These are phyloP conservation scores for Strigomonas galati DNA, from an alignment of 208 protist species.

Conservation along the genomic window DNA sequence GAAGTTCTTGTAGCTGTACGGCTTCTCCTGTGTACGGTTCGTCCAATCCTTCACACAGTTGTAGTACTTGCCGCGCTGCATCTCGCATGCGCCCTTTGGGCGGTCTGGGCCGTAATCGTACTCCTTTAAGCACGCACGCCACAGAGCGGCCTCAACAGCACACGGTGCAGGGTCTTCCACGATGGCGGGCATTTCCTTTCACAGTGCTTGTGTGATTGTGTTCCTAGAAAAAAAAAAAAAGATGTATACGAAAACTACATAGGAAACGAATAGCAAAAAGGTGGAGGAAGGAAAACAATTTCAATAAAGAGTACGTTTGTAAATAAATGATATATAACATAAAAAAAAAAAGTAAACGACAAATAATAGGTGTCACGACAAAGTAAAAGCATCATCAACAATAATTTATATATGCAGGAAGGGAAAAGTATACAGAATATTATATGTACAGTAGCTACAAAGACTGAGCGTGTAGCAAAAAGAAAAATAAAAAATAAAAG, in stretches of 20 bases:
- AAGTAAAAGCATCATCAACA: neutral
- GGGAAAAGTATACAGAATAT: too few species aligned
- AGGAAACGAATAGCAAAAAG: neutral
- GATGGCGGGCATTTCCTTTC: too few species aligned
- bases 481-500: slow-evolving; percentile 15
- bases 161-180: slow-evolving; percentile 32
- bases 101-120: slow-evolving; percentile 83
- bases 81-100: slow-evolving; percentile 64
- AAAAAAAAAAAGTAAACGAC: neutral
- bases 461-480: slow-evolving; percentile 7
- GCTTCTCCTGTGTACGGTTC: slow-evolving; percentile 26
- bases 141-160: slow-evolving; percentile 60
- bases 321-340: neutral
- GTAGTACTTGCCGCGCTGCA: slow-evolving; percentile 67
- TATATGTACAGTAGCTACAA: too few species aligned
- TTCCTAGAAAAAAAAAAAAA: neutral
- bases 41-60: slow-evolving; percentile 78
- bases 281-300: neutral
- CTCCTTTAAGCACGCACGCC: slow-evolving; percentile 82
- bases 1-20: slow-evolving; percentile 64
- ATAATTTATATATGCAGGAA: too few species aligned
- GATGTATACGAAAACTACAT: neutral
- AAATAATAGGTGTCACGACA: slow-evolving; percentile 9
- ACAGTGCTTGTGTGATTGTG: too few species aligned
- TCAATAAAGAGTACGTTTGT: neutral